phyloP scores from a whole-genome alignment of 768 basidiomycete genomes.

The Phlebiopsis gigantea region DNA sequence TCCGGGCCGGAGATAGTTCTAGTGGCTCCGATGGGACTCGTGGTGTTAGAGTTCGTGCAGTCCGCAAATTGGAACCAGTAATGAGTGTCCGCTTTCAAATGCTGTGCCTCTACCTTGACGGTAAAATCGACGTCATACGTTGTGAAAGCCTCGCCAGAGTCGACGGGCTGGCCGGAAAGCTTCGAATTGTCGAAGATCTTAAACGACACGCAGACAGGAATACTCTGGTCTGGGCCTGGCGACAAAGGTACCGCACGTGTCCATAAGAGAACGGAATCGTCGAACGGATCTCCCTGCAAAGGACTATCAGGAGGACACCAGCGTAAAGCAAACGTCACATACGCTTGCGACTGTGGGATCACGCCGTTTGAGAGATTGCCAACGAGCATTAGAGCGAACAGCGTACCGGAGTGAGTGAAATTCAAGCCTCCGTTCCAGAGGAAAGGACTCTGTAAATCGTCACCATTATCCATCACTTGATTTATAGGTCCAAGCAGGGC shows the following conservation, averaged over 20 bases:
- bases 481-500: background rate
- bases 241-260: constrained; percentile 42
- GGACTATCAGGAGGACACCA: background rate
- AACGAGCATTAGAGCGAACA: background rate
- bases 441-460: constrained; percentile 33
- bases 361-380: background rate
- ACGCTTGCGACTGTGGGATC: constrained; percentile 40
- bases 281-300: constrained; percentile 47
- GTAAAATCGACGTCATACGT: constrained; percentile 56
- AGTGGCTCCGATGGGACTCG: constrained; percentile 45
- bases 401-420: constrained; percentile 41
- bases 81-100: constrained; percentile 43
- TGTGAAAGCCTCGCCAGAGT: constrained; percentile 48
- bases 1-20: constrained; percentile 43
- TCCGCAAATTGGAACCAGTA: constrained; percentile 55
- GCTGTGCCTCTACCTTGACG: constrained; percentile 52
- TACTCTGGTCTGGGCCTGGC: constrained; percentile 40
- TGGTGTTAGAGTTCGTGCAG: constrained; percentile 39
- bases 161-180: constrained; percentile 31
- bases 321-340: constrained; percentile 14
- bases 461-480: too few species aligned
- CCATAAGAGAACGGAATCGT: constrained; percentile 51
- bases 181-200: constrained; percentile 34
- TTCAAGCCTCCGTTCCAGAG: constrained; percentile 47
- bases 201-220: constrained; percentile 47